Percentiles rank a stretch among this genome's conserved stretches.
These are phyloP conservation scores for Pisolithus thermaeus DNA, from an alignment of 1,284 basidiomycete species.

Conservation along the genomic window DNA sequence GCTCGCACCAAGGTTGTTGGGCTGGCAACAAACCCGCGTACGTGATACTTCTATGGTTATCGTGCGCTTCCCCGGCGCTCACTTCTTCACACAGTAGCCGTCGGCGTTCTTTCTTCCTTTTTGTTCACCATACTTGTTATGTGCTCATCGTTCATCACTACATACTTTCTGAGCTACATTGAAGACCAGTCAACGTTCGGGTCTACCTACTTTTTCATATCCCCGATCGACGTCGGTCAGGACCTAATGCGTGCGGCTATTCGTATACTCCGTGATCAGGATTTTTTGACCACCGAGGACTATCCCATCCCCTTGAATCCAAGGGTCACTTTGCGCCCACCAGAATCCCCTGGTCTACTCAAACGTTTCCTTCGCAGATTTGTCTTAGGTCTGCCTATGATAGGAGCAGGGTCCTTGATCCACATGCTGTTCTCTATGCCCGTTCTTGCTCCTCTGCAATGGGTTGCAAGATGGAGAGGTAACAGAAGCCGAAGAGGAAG, in stretches of 20 bases:
- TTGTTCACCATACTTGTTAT: slow-evolving; percentile 66
- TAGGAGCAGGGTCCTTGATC: slow-evolving; percentile 70
- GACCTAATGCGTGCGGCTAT: slow-evolving; percentile 62
- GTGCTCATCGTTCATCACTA: slow-evolving; percentile 65
- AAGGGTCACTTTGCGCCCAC: slow-evolving; percentile 4
- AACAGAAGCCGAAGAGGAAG: slow-evolving; percentile 46
- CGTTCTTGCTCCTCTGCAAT: slow-evolving; percentile 57
- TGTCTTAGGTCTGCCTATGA: slow-evolving; percentile 66
- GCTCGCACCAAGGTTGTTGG: slow-evolving; percentile 61
- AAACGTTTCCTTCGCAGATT: slow-evolving; percentile 58
- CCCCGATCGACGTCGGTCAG: slow-evolving; percentile 53
- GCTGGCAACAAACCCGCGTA: slow-evolving; percentile 68
- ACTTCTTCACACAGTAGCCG: slow-evolving; percentile 42
- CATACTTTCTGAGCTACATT: slow-evolving; percentile 48
- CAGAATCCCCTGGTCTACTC: slow-evolving; percentile 36
- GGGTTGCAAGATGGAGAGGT: slow-evolving; percentile 58
- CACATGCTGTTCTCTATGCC: slow-evolving; percentile 62
- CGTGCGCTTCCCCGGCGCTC: slow-evolving; percentile 5
- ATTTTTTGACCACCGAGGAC: slow-evolving; percentile 39
- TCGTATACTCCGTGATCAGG: slow-evolving; percentile 57
- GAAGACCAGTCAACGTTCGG: slow-evolving; percentile 33
- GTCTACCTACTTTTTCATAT: slow-evolving; percentile 44
- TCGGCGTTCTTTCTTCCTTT: slow-evolving; percentile 57
- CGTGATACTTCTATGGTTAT: slow-evolving; percentile 14
- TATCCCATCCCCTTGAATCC: slow-evolving; percentile 13